These are phyloP conservation scores for Aspergillus sergii DNA, from an alignment of 2,329 filamentous ascomycete genomes.

Conservation along the genomic window DNA sequence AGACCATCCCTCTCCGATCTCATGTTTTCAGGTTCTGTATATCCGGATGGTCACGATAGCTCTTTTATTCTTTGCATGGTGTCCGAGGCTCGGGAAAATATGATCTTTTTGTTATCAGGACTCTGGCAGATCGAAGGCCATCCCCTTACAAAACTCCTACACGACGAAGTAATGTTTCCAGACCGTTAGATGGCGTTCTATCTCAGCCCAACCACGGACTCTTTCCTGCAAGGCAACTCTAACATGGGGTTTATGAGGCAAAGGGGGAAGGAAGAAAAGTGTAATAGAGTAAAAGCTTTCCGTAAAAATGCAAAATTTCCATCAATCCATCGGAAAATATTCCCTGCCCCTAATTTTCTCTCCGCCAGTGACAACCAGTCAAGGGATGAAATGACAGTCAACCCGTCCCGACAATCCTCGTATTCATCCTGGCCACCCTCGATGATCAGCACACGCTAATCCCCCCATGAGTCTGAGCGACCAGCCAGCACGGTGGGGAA, in stretches of 20 bases:
- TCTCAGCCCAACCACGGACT: not conserved
- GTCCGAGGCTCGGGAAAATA: slow-evolving; percentile 4
- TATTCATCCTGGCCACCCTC: not conserved
- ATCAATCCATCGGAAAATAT: not conserved
- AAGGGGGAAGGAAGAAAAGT: not conserved
- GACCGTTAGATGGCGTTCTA: not conserved
- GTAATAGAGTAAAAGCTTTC: not conserved
- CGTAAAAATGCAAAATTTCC: not conserved
- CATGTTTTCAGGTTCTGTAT: slow-evolving; percentile 1
- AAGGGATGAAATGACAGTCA: not conserved
- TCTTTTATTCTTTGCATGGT: slow-evolving; percentile 4
- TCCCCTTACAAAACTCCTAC: not conserved
- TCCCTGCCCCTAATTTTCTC: not conserved
- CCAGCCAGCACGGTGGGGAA: not conserved
- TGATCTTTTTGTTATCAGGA: not conserved
- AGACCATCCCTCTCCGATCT: not conserved
- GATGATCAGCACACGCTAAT: not conserved
- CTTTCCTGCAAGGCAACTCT: not conserved
- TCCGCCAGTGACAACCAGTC: not conserved
- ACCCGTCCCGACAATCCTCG: not conserved
- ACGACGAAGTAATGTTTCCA: not conserved
- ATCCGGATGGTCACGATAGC: not conserved
- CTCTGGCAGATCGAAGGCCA: not conserved
- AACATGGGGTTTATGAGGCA: not conserved
- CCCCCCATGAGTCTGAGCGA: not conserved